Percentiles rank a stretch among this genome's conserved stretches.
Conservation (phyloP, 805 yeast genomes). For the Vanderwaltozyma verrucispora region DNA sequence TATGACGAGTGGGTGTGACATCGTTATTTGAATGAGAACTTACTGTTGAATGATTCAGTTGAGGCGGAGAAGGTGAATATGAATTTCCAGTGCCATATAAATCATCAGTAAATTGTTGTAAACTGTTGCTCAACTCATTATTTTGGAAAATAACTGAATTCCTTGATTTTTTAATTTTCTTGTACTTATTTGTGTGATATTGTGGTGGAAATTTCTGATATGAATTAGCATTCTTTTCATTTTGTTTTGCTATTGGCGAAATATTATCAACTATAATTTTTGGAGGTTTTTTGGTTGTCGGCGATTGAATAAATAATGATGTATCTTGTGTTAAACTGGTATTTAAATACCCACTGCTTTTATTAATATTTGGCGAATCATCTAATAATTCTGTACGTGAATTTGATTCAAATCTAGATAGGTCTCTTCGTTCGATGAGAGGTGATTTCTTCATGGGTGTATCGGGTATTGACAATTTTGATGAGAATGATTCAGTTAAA, state of each 20-base stretch:
- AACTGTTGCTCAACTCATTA: conserved; percentile 22
- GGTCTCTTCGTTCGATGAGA: conserved; percentile 6
- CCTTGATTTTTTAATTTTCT: conserved; percentile 21
- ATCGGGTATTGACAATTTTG: conserved; percentile 20
- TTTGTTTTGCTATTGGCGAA: conserved; percentile 13
- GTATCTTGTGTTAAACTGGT: conserved; percentile 12
- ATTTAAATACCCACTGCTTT: conserved; percentile 7
- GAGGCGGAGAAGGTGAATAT: conserved; percentile 4
- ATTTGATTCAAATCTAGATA: conserved; percentile 1
- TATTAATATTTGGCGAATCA: conserved; percentile 9
- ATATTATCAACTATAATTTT: conserved; percentile 10
- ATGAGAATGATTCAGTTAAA: conserved; percentile 11
- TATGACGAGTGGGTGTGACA: conserved; percentile 1
- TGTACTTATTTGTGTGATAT: conserved; percentile 11
- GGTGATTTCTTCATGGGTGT: conserved; percentile 28
- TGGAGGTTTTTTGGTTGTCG: conserved; percentile 10
- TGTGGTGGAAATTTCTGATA: conserved; percentile 5
- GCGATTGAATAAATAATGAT: conserved; percentile 12
- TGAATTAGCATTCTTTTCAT: not conserved
- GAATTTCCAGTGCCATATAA: conserved; percentile 20
- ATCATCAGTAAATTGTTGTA: conserved; percentile 29
- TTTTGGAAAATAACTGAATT: conserved; percentile 20
- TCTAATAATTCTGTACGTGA: conserved; percentile 7
- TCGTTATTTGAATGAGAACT: not conserved
- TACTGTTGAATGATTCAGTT: not conserved